phyloP scores from a whole-genome alignment of 1,284 basidiomycete species.

The Xerocomus minutiporus region DNA sequence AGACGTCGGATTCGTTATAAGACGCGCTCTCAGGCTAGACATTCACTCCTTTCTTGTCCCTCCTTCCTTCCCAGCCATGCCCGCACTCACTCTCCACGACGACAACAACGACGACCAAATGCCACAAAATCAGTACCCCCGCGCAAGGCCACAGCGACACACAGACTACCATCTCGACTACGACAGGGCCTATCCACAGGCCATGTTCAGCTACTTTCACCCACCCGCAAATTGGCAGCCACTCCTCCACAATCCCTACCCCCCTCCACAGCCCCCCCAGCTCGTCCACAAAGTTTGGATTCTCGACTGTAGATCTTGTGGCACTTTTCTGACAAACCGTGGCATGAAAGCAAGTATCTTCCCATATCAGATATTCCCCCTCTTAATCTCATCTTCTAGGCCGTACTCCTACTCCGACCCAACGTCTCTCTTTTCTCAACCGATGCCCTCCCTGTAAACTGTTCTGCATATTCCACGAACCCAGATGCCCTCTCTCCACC shows the following conservation, averaged over 20 bases:
- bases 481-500: constrained; percentile 40
- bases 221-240: constrained; percentile 22
- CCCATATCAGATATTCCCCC: constrained; percentile 1
- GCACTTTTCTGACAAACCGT: constrained; percentile 73
- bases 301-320: constrained; percentile 72
- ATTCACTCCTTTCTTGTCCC: constrained; percentile 22
- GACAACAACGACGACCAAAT: not conserved
- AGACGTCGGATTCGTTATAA: constrained; percentile 31
- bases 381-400: constrained; percentile 41
- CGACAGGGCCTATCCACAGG: not conserved
- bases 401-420: constrained; percentile 76
- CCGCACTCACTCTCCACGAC: constrained; percentile 25
- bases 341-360: constrained; percentile 69
- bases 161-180: constrained; percentile 34
- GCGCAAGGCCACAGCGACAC: constrained; percentile 18
- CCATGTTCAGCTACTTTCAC: constrained; percentile 27
- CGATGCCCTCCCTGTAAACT: constrained; percentile 76
- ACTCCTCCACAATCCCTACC: constrained; percentile 40
- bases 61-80: constrained; percentile 16
- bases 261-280: constrained; percentile 38
- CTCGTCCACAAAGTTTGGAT: constrained; percentile 73
- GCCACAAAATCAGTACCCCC: constrained; percentile 24
- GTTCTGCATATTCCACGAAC: constrained; percentile 54
- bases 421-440: constrained; percentile 81
- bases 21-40: constrained; percentile 37